Conservation (phyloP, 2,329 filamentous ascomycete genomes). For the Pseudogymnoascus sp. region DNA sequence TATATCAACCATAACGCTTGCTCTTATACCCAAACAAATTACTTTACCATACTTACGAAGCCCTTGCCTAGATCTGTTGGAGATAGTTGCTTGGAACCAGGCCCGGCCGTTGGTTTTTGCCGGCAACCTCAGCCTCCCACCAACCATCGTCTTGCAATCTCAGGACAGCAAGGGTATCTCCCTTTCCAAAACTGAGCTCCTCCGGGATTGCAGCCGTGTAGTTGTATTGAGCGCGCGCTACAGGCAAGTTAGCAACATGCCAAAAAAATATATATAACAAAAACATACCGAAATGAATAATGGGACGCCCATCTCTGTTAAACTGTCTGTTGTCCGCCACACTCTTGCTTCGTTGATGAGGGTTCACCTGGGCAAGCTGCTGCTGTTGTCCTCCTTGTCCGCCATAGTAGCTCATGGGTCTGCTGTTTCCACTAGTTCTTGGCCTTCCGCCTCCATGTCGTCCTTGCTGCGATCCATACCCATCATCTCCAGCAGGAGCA, state of each 20-base stretch:
- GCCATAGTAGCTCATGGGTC: conserved; percentile 48
- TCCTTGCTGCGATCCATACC: conserved; percentile 51
- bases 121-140: conserved; percentile 96
- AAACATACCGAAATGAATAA: conserved; percentile 86
- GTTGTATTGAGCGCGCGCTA: conserved; percentile 88
- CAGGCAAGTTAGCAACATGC: conserved; percentile 19
- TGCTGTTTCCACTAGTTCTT: conserved; percentile 38
- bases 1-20: background rate
- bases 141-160: conserved; percentile 94
- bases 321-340: conserved; percentile 75
- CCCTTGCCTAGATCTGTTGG: background rate
- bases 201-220: conserved; percentile 94
- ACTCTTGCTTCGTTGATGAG: conserved; percentile 64
- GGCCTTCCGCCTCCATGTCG: conserved; percentile 42
- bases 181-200: conserved; percentile 86
- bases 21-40: background rate
- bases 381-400: conserved; percentile 29
- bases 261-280: background rate
- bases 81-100: conserved; percentile 64
- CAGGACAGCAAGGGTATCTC: conserved; percentile 81
- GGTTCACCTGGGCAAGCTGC: conserved; percentile 5
- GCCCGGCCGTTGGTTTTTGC: conserved; percentile 51
- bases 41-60: background rate
- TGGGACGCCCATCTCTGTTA: conserved; percentile 76
- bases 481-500: conserved; percentile 45